Evolutionary conservation across 2,329 filamentous ascomycete species (phyloP).

Genomic region (Epichloe gansuensis): DNA sequence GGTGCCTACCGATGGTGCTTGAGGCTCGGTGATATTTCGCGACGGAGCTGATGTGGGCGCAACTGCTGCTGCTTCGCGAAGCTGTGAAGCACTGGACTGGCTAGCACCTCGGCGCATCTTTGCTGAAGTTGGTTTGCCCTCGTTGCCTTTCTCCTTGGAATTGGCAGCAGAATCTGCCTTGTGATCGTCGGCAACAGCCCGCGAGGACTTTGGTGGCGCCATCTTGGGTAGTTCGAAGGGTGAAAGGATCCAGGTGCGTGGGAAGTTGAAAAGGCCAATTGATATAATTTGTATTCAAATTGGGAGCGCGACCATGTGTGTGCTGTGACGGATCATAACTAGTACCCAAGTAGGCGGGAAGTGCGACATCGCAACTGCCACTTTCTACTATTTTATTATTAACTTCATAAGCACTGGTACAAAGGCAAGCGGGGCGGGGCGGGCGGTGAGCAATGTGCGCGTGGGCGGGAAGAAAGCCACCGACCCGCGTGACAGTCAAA

Average conservation of each 20-base stretch:
- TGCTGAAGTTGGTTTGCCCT: slow-evolving; percentile 30
- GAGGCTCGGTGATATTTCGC: slow-evolving; percentile 17
- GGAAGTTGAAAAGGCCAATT: background rate
- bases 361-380: background rate
- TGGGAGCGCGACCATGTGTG: background rate
- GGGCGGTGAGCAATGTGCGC: background rate
- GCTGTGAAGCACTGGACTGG: slow-evolving; percentile 34
- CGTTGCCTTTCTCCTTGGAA: slow-evolving; percentile 32
- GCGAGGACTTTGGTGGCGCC: slow-evolving; percentile 34
- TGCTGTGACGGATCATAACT: background rate
- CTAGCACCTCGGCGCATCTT: slow-evolving; percentile 46
- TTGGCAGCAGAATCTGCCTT: slow-evolving; percentile 28
- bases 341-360: background rate
- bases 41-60: slow-evolving; percentile 23
- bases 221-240: slow-evolving; percentile 15
- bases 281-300: background rate
- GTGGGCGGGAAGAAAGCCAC: background rate
- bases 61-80: slow-evolving; percentile 19
- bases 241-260: background rate
- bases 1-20: slow-evolving; percentile 22
- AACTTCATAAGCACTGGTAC: background rate
- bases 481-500: background rate
- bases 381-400: background rate
- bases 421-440: background rate
- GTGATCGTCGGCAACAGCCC: slow-evolving; percentile 31